Evolutionary conservation across 805 yeast species (phyloP).

Genomic region (Cyberlindnera veronae): DNA sequence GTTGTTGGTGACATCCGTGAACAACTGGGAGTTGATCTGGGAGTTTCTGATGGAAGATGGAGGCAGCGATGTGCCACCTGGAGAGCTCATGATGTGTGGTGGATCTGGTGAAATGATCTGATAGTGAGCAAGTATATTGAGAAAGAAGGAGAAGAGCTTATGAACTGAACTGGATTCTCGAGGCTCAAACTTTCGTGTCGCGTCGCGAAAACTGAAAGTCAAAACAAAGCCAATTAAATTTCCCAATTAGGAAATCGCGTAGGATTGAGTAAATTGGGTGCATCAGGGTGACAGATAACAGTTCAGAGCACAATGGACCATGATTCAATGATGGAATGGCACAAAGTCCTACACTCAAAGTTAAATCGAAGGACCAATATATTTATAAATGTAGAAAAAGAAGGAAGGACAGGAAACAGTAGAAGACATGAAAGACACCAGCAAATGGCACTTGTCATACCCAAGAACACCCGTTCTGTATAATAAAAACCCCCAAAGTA

Average conservation of each 20-base stretch:
- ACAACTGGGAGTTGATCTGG: constrained; percentile 2
- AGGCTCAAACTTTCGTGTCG: neutral
- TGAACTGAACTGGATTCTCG: neutral
- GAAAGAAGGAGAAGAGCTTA: too few relatives aligned
- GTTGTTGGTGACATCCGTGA: constrained; percentile 25
- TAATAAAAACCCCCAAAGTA: neutral
- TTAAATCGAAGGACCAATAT: too few relatives aligned
- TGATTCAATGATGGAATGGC: too few relatives aligned
- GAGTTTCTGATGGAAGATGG: constrained; percentile 13
- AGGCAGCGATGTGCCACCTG: constrained; percentile 15
- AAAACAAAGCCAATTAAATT: constrained; percentile 15
- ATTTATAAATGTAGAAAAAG: too few relatives aligned
- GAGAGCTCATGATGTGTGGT: constrained; percentile 4
- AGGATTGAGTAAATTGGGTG: constrained; percentile 1
- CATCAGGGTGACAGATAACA: too few relatives aligned
- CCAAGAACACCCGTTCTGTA: neutral
- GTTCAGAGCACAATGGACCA: too few relatives aligned
- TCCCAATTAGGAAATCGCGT: constrained; percentile 16
- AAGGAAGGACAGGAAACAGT: too few relatives aligned
- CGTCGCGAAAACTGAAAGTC: constrained; percentile 4
- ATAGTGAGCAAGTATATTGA: too few relatives aligned
- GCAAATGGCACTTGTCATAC: neutral
- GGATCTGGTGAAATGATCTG: neutral
- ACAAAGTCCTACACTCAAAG: too few relatives aligned
- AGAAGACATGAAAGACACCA: neutral